Conservation (phyloP, 345 rosid species). For the Syzygium aromaticum region DNA sequence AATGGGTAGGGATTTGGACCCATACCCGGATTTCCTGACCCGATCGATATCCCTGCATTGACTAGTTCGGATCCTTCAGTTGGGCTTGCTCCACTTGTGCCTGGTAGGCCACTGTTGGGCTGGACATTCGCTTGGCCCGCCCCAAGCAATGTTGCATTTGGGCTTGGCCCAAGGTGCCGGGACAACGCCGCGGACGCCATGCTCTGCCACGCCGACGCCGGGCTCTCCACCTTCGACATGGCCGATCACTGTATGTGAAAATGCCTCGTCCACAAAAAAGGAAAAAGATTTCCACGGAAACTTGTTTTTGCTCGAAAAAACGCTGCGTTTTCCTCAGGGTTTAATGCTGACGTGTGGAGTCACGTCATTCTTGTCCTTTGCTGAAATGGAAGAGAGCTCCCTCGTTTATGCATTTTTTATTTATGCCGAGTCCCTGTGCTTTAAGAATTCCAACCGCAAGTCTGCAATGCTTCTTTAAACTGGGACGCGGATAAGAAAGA, state of each 20-base stretch:
- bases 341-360: not conserved
- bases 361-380: not conserved
- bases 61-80: no score
- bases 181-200: conserved; percentile 80
- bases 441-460: not conserved
- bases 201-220: conserved; percentile 70
- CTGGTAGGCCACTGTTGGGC: no score
- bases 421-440: not conserved
- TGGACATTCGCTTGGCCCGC: no score
- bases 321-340: not conserved
- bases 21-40: no score
- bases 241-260: conserved; percentile 68
- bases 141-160: no score
- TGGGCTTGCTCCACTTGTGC: no score
- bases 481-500: not conserved
- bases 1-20: no score
- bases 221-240: conserved; percentile 96
- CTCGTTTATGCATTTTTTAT: not conserved
- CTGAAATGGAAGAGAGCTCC: not conserved
- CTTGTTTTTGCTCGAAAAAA: conserved; percentile 2
- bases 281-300: not conserved
- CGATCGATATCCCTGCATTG: no score
- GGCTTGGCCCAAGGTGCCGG: no score
- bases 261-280: not conserved
- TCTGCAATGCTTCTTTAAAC: not conserved